Conservation (phyloP, 345 rosid genomes). For the Citrus trifoliata region DNA sequence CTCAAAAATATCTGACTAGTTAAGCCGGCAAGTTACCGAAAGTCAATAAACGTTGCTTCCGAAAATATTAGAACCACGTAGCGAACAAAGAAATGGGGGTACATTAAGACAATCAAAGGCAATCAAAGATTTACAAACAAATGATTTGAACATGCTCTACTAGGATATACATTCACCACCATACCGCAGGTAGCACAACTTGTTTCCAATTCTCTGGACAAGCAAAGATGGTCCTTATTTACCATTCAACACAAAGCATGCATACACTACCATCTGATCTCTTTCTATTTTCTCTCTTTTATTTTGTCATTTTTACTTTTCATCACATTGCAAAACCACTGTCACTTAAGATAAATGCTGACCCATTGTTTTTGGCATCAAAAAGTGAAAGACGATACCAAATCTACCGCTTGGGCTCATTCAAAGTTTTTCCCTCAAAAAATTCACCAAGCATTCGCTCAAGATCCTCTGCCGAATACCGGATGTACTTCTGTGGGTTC, state of each 20-base stretch:
- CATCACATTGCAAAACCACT: background rate
- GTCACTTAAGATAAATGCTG: background rate
- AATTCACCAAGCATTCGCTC: conserved; percentile 91
- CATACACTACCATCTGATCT: conserved; percentile 1
- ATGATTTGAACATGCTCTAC: background rate
- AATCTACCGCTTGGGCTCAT: conserved; percentile 64
- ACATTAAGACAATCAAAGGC: background rate
- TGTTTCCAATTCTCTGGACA: background rate
- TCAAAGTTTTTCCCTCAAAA: conserved; percentile 80
- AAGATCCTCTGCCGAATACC: conserved; percentile 82
- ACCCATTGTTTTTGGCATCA: background rate
- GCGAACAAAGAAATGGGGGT: background rate
- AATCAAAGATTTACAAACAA: background rate
- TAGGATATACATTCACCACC: background rate
- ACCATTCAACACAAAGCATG: background rate
- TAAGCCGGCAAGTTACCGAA: background rate
- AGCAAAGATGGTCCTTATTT: background rate
- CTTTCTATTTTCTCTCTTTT: background rate
- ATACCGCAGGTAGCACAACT: background rate
- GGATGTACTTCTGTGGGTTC: conserved; percentile 77
- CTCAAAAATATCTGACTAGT: background rate
- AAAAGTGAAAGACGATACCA: background rate
- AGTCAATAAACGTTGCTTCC: background rate
- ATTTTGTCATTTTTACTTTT: background rate
- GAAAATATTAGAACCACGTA: background rate